These are phyloP conservation scores for Coemansia sp. DNA, from an alignment of 192 early-diverging fungal genomes.

Conservation along the genomic window DNA sequence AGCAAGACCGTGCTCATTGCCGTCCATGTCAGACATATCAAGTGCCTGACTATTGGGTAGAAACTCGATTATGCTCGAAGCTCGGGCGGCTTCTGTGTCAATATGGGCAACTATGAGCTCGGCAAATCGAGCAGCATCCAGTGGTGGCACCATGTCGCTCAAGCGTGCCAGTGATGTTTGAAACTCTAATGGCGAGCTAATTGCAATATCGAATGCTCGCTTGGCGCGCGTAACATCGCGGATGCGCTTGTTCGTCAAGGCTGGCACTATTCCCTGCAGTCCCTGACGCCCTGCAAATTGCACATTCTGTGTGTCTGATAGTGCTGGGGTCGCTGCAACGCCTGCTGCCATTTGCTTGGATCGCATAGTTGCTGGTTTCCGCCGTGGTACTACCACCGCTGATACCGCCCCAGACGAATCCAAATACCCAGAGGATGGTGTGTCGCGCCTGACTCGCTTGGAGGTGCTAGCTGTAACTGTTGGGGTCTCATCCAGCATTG, in stretches of 20 bases:
- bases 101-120: slow-evolving; percentile 16
- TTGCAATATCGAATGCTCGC: slow-evolving; percentile 1
- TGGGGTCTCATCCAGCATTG: background rate
- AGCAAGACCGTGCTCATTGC: slow-evolving; percentile 4
- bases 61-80: background rate
- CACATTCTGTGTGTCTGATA: background rate
- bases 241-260: slow-evolving; percentile 12
- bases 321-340: background rate
- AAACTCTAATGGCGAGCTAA: slow-evolving; percentile 12
- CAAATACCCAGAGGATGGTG: background rate
- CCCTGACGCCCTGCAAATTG: background rate
- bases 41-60: slow-evolving; percentile 6
- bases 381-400: background rate
- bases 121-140: slow-evolving; percentile 13
- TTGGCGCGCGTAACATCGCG: slow-evolving; percentile 9
- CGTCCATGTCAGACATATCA: background rate
- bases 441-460: slow-evolving; percentile 1
- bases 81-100: slow-evolving; percentile 3
- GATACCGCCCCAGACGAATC: background rate
- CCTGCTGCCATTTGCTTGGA: background rate
- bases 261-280: slow-evolving; percentile 5
- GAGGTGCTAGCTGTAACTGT: background rate
- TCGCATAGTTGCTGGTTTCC: slow-evolving; percentile 5
- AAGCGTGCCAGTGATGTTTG: slow-evolving; percentile 9
- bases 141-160: slow-evolving; percentile 6